phyloP scores from a whole-genome alignment of 352 stramenopile species.

The Phytophthora chlamydospora region DNA sequence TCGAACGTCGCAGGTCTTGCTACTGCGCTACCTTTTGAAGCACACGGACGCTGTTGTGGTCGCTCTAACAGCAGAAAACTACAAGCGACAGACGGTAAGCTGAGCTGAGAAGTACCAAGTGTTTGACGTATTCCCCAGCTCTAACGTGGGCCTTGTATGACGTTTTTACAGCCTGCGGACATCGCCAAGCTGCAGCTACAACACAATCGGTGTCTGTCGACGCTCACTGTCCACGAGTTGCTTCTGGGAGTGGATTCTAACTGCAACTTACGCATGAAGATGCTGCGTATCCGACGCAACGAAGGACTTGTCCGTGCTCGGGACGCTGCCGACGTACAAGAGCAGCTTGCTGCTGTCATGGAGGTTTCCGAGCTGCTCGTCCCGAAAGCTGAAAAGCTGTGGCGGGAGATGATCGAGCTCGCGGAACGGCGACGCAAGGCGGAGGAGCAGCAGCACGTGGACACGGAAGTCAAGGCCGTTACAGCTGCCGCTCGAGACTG shows the following conservation, averaged over 20 bases:
- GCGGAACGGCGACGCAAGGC: constrained; percentile 47
- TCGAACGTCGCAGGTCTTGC: constrained; percentile 48
- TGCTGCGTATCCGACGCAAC: constrained; percentile 58
- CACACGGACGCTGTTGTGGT: constrained; percentile 58
- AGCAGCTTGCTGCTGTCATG: constrained; percentile 40
- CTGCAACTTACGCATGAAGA: constrained; percentile 69
- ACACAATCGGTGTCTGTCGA: constrained; percentile 30
- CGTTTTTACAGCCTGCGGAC: constrained; percentile 45
- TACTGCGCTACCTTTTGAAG: constrained; percentile 65
- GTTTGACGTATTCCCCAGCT: background rate
- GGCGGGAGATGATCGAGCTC: constrained; percentile 37
- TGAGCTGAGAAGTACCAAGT: background rate
- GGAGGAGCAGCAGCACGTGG: constrained; percentile 42
- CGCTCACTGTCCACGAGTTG: constrained; percentile 45
- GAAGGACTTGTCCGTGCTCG: constrained; percentile 29
- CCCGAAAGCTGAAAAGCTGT: constrained; percentile 40
- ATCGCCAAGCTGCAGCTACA: constrained; percentile 55
- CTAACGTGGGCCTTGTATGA: constrained; percentile 1
- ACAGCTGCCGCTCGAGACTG: constrained; percentile 32
- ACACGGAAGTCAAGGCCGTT: constrained; percentile 33
- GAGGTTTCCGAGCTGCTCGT: constrained; percentile 33
- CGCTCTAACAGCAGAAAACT: constrained; percentile 56
- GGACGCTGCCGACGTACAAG: constrained; percentile 12
- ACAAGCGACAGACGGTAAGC: constrained; percentile 60
- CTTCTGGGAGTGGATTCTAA: constrained; percentile 49